A percentile compares a stretch with the other conserved stretches of the same genome.
phyloP scores from a whole-genome alignment of 768 basidiomycete species.

The Termitomyces titanicus region DNA sequence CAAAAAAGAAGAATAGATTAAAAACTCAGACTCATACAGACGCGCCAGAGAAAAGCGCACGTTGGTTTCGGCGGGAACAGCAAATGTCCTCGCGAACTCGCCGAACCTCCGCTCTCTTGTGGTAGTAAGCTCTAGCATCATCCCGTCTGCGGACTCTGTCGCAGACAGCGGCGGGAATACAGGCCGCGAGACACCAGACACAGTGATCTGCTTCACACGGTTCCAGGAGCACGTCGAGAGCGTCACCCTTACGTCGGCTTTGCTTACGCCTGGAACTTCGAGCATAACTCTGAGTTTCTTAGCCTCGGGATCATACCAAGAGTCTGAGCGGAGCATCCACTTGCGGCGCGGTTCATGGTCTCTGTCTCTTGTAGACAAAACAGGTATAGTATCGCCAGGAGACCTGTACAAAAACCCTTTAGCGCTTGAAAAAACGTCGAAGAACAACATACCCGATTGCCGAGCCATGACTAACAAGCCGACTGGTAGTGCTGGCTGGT shows the following conservation, averaged over 20 bases:
- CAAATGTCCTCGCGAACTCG: conserved; percentile 43
- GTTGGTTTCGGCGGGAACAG: conserved; percentile 53
- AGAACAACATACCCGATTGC: conserved; percentile 18
- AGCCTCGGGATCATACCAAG: conserved; percentile 50
- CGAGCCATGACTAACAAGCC: conserved; percentile 20
- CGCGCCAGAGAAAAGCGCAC: conserved; percentile 34
- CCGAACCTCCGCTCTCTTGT: conserved; percentile 55
- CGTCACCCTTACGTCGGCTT: conserved; percentile 51
- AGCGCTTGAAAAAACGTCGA: background rate
- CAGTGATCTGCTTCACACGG: conserved; percentile 56
- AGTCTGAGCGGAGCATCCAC: conserved; percentile 56
- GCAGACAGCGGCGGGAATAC: conserved; percentile 28
- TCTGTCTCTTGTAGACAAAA: conserved; percentile 13
- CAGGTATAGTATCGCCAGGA: conserved; percentile 14
- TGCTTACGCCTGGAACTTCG: conserved; percentile 68
- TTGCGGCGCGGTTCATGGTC: conserved; percentile 16
- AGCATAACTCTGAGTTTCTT: conserved; percentile 55
- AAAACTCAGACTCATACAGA: conserved; percentile 14
- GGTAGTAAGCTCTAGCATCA: conserved; percentile 13
- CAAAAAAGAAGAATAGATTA: conserved; percentile 15
- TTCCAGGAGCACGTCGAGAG: conserved; percentile 61
- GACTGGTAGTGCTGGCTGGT: conserved; percentile 16
- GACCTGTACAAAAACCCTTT: conserved; percentile 14
- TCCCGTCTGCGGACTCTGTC: conserved; percentile 17
- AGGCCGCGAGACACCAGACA: conserved; percentile 44